A percentile compares a stretch with the other conserved stretches of the same genome.
Evolutionary conservation across 176 grass and related monocot species (phyloP).

Genomic region (Panicum miliaceum): DNA sequence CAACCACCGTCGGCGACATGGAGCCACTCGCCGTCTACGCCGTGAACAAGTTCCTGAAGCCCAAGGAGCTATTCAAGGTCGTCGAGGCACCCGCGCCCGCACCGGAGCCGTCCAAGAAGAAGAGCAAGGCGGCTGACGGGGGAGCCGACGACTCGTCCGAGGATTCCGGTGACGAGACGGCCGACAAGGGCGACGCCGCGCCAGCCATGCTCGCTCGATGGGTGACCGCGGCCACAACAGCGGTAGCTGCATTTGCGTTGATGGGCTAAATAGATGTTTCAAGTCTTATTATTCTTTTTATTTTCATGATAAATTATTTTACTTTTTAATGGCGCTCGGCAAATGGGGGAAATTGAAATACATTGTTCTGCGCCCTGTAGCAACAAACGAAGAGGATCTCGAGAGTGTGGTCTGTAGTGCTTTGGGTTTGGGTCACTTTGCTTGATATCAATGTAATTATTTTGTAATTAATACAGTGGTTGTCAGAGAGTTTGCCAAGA

Average conservation of each 20-base stretch:
- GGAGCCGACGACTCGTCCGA: slow-evolving; percentile 10
- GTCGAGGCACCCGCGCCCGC: slow-evolving; percentile 38
- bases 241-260: slow-evolving; percentile 15
- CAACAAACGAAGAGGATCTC: not conserved
- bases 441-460: slow-evolving; percentile 35
- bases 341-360: not conserved
- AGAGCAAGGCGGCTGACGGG: not conserved
- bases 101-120: slow-evolving; percentile 59
- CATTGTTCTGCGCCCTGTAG: not conserved
- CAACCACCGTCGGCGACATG: slow-evolving; percentile 55
- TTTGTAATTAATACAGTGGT: slow-evolving; percentile 13
- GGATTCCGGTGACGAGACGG: slow-evolving; percentile 21
- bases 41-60: slow-evolving; percentile 69
- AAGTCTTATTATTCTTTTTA: not conserved
- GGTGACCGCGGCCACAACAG: slow-evolving; percentile 2
- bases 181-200: slow-evolving; percentile 41
- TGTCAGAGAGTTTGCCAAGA: not conserved
- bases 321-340: not conserved
- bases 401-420: not conserved
- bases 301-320: not conserved
- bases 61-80: slow-evolving; percentile 75
- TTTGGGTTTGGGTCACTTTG: not conserved
- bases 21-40: slow-evolving; percentile 74
- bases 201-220: slow-evolving; percentile 6
- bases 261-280: slow-evolving; percentile 27